These are phyloP conservation scores for Apiotrichum akiyoshidainum DNA, from an alignment of 1,284 basidiomycete species.

Conservation along the genomic window DNA sequence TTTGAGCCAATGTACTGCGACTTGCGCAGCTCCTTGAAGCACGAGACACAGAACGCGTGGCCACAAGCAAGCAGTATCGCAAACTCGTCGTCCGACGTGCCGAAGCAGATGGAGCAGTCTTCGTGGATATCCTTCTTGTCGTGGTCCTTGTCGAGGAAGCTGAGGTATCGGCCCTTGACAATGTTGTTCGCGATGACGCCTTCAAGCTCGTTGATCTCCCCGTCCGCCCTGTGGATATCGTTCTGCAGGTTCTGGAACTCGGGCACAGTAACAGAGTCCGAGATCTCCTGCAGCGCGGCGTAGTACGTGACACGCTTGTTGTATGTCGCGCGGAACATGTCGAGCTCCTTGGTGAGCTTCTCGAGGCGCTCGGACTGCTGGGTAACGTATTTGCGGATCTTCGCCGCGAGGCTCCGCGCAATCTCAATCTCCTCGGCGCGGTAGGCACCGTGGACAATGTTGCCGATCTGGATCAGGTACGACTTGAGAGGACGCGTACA, in stretches of 20 bases:
- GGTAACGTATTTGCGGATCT: constrained; percentile 12
- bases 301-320: constrained; percentile 46
- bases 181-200: constrained; percentile 28
- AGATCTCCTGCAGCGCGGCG: constrained; percentile 46
- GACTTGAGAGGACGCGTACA: constrained; percentile 44
- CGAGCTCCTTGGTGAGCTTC: constrained; percentile 45
- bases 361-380: constrained; percentile 26
- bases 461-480: constrained; percentile 37
- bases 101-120: constrained; percentile 47
- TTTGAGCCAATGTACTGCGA: constrained; percentile 22
- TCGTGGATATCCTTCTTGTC: constrained; percentile 31
- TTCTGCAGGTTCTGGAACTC: constrained; percentile 23
- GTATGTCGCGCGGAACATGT: constrained; percentile 41
- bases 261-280: constrained; percentile 41
- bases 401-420: neutral
- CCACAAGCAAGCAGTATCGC: constrained; percentile 41
- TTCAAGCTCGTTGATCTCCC: constrained; percentile 27
- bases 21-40: constrained; percentile 36
- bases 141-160: constrained; percentile 29
- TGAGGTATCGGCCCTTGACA: constrained; percentile 39
- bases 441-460: constrained; percentile 7
- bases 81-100: constrained; percentile 38
- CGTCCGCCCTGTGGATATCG: constrained; percentile 22
- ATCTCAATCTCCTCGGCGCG: constrained; percentile 13
- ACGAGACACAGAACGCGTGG: constrained; percentile 46